Evolutionary conservation across 768 basidiomycete species (phyloP), one percentile per base, ranked within the genome.

Genomic region (Pleurotus djamor): DNA sequence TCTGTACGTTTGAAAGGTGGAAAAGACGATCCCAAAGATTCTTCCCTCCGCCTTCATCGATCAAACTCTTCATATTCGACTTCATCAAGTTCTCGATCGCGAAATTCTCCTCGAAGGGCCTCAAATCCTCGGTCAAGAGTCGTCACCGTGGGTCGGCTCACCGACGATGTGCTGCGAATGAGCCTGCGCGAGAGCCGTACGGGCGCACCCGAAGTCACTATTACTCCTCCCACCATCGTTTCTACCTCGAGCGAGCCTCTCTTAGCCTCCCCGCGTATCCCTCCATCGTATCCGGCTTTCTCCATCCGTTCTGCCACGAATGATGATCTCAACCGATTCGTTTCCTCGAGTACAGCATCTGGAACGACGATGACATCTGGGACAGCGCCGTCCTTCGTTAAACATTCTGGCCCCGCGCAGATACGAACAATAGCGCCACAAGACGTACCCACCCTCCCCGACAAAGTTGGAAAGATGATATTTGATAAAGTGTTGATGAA

Each of bases 241-340:
- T 66, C 61, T 43, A 63, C 48, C 56, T 60, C 58, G 34, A 61
- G 64, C 12, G 61, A 71, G 41, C 73, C 69, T 1, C 59, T 68
- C 41, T 48, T 67, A 16, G 66, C 68, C 12, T 67, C 74, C 14
- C 63, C 69, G 37, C 65, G 65, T 4, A 71, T 72, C 35, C 74
- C 75, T 17, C 74, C 76, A n/a, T 70, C 80, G 9, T 79, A 84
- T 67, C 82, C 85, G 32, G 73, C 83, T 6, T 77, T 78, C 16
- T 82, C 85, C 36, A 61, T 84, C 28, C 84, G 81, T 32, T 69
- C 78, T 35, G 75, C 79, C 2, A 74, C 80, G 13, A 83, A 83
- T 62, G 87, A 87, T 14, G 94, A 95, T 68, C 78, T 95, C 48
- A 92, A 90, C 66, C 89, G 95, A 28, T 93, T 92, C 67, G 92